Evolutionary conservation across 257 asterid genomes (phyloP), one percentile per base, ranked within the genome.

Genomic region (Henckelia pumila): DNA sequence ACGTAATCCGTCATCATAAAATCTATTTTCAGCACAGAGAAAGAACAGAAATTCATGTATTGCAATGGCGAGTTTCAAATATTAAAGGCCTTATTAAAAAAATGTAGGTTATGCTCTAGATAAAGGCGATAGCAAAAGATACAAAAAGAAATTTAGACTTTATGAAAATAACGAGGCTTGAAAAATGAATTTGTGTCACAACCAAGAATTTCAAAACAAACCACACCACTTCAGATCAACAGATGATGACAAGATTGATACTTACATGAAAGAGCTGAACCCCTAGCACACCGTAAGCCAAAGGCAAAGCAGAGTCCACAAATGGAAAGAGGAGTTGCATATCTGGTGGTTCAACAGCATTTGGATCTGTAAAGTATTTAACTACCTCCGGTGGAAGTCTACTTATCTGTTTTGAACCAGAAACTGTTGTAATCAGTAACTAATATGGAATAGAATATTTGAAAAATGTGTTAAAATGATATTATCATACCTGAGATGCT

Each of bases 311-410:
- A 76, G 95, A 81, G 30, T 85, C 98, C 71, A 91, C 96, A 75
- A 91, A 88, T 62, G 98, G 98, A 78, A 76, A 22, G 35, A 91
- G 78, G 70, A 84, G 87, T 78, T 91, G 88, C 96, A 91, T 82
- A 77, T 89, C 96, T 64, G 98, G 98, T 44, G 98, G 98, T 77
- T 91, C 98, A 71, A 80, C 70, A 68, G 94, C 90, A 84, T 91
- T 79, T 72, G 98, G 98, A 83, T 91, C 98, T 30, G 98, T 91
- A 75, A 91, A 91, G 79, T 89, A 91, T 75, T 85, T 87, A 23
- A 89, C 91, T 56, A 87, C 85, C 87, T 89, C 98, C 22, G 98
- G 98, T 58, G 98, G 95, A 73, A 91, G 95, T 66, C 86, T 82
- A 75, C 83, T 91, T 58, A 91, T 79, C 96, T 91, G 91, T 60